Evolutionary conservation across 306 rosid species (phyloP).

Genomic region (Canavalia gladiata): DNA sequence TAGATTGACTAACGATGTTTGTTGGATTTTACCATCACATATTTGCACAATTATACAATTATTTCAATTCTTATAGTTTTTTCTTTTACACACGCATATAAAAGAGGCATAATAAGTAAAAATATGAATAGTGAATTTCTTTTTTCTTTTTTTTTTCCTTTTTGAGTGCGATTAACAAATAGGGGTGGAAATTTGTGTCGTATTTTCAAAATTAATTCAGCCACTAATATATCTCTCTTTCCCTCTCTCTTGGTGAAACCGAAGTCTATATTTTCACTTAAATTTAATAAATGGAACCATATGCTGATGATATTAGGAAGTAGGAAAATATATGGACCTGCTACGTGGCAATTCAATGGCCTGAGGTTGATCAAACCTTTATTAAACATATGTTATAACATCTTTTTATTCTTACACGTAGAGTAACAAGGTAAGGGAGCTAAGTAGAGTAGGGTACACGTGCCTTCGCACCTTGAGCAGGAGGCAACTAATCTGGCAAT

Average conservation of each 20-base stretch:
- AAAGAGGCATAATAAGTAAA: background rate
- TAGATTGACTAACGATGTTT: background rate
- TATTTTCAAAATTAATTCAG: conserved; percentile 5
- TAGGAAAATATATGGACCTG: background rate
- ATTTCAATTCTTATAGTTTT: background rate
- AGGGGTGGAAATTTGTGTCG: background rate
- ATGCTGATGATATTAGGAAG: background rate
- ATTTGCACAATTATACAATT: background rate
- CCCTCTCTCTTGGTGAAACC: background rate
- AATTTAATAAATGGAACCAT: conserved; percentile 14
- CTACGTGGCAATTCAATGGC: conserved; percentile 4
- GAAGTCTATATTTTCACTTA: background rate
- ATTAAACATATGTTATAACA: background rate
- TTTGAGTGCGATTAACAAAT: too few species aligned
- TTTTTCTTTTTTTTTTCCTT: too few species aligned
- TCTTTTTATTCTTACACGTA: background rate
- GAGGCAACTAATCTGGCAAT: conserved; percentile 1
- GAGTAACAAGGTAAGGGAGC: background rate
- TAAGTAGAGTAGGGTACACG: background rate
- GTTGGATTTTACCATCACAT: background rate
- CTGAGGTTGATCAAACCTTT: background rate
- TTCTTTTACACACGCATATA: background rate
- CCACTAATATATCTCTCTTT: too few species aligned
- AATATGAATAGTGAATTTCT: background rate
- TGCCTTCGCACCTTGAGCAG: conserved; percentile 14